Percentiles rank a stretch among this genome's conserved stretches.
These are phyloP conservation scores for Hymenotorrendiella dingleyae DNA, from an alignment of 2,329 filamentous ascomycete species.

Conservation along the genomic window DNA sequence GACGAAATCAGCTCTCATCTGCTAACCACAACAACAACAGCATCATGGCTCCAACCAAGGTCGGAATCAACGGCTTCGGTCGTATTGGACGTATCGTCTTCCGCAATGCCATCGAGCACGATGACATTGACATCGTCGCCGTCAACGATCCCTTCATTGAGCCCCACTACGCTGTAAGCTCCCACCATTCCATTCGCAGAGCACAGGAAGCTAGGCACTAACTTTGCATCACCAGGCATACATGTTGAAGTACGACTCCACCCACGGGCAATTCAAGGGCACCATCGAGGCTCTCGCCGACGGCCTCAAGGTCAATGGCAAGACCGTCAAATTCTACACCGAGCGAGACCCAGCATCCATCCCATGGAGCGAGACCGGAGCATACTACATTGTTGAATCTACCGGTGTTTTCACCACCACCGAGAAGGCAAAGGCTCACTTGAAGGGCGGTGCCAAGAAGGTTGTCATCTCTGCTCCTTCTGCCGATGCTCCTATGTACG, in stretches of 20 bases:
- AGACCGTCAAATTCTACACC: conserved; percentile 89
- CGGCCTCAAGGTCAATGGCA: conserved; percentile 83
- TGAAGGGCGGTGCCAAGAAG: conserved; percentile 98
- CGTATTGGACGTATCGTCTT: conserved; percentile 99
- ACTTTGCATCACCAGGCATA: conserved; percentile 62
- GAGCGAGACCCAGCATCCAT: conserved; percentile 87
- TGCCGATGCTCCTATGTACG: conserved; percentile 98
- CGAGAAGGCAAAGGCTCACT: conserved; percentile 90
- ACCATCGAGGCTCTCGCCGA: conserved; percentile 65
- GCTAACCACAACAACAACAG: conserved; percentile 22
- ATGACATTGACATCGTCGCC: conserved; percentile 85
- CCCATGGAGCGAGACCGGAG: conserved; percentile 82
- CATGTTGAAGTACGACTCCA: conserved; percentile 99
- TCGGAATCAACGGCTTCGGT: conserved; percentile 99
- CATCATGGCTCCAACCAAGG: conserved; percentile 58
- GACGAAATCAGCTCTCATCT: not conserved
- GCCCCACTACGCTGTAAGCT: conserved; percentile 89
- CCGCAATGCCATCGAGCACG: conserved; percentile 91
- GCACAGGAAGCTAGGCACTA: not conserved
- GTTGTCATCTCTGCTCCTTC: conserved; percentile 90
- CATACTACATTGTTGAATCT: conserved; percentile 93
- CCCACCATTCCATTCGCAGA: not conserved
- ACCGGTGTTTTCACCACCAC: conserved; percentile 99
- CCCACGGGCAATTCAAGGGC: conserved; percentile 95
- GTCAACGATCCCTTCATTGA: conserved; percentile 99